Evolutionary conservation across 495 filamentous ascomycete species (phyloP).

Genomic region (Amphirosellinia nigrospora): DNA sequence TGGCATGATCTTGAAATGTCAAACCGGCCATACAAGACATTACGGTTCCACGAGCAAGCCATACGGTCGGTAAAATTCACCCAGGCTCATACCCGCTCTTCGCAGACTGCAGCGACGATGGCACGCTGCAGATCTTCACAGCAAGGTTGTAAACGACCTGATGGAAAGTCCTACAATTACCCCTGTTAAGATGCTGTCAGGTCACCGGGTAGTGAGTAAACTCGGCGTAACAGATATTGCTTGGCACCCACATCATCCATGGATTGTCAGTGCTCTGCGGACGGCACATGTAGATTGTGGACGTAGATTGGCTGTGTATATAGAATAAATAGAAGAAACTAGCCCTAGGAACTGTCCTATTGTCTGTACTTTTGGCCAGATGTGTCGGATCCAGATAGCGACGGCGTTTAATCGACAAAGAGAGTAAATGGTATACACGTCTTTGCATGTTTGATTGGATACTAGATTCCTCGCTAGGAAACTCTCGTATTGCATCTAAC

Average conservation of each 20-base stretch:
- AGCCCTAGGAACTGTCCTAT: not conserved
- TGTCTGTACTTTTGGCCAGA: not conserved
- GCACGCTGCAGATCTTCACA: constrained; percentile 95
- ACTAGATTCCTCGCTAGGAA: not conserved
- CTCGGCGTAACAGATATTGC: constrained; percentile 92
- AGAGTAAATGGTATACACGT: not conserved
- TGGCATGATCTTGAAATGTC: constrained; percentile 98
- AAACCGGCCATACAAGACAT: constrained; percentile 87
- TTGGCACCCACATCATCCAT: constrained; percentile 92
- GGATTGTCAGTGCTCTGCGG: constrained; percentile 91
- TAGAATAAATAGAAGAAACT: constrained; percentile 17
- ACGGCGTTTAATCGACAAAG: not conserved
- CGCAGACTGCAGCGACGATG: constrained; percentile 92
- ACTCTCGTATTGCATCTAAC: not conserved
- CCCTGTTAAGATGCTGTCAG: constrained; percentile 90
- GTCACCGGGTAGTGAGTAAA: constrained; percentile 79
- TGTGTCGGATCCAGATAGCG: constrained; percentile 8
- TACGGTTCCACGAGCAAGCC: constrained; percentile 90
- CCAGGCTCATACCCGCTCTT: constrained; percentile 84
- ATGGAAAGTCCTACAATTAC: constrained; percentile 97
- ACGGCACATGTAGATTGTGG: constrained; percentile 71
- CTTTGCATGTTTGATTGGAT: not conserved
- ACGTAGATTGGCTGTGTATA: constrained; percentile 39
- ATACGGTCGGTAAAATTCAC: constrained; percentile 89
- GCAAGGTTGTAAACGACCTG: constrained; percentile 89